Conservation (phyloP, 768 basidiomycete genomes). For the Pleurotus djamor region DNA sequence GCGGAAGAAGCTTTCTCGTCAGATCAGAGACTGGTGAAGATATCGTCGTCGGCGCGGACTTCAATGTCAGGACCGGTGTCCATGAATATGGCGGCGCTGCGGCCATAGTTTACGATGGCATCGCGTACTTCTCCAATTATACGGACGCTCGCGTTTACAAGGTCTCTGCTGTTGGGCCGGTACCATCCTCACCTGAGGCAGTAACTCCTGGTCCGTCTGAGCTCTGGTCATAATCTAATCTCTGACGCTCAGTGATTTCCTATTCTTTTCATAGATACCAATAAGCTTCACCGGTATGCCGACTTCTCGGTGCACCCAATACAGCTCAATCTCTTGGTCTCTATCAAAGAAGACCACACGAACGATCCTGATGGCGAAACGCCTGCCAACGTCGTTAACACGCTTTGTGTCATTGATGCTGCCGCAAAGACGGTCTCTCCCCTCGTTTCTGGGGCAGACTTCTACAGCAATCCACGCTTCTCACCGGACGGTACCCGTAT, state of each 20-base stretch:
- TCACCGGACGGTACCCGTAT: conserved; percentile 57
- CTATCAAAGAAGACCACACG: conserved; percentile 62
- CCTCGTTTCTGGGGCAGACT: conserved; percentile 51
- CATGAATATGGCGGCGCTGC: conserved; percentile 75
- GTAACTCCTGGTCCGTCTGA: conserved; percentile 47
- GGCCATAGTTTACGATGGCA: conserved; percentile 48
- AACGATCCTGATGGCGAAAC: conserved; percentile 20
- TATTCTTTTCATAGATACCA: conserved; percentile 25
- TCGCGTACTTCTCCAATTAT: conserved; percentile 59
- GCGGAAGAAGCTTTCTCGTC: conserved; percentile 38
- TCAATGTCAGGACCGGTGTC: conserved; percentile 55
- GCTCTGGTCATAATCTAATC: background rate
- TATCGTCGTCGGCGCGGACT: conserved; percentile 47
- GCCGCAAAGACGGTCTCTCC: conserved; percentile 29
- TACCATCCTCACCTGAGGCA: conserved; percentile 29
- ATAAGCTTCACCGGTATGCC: conserved; percentile 43
- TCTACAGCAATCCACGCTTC: conserved; percentile 58
- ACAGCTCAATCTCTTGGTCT: conserved; percentile 40
- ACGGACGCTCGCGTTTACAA: conserved; percentile 52
- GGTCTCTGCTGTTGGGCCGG: conserved; percentile 18
- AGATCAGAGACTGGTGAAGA: conserved; percentile 35
- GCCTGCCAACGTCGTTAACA: conserved; percentile 45
- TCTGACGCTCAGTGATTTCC: background rate
- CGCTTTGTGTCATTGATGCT: conserved; percentile 46
- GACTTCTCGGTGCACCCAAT: conserved; percentile 51